A percentile compares a stretch with the other conserved stretches of the same genome.
Conservation (phyloP, 108 stramenopile species). For the Cyclotella atomus region DNA sequence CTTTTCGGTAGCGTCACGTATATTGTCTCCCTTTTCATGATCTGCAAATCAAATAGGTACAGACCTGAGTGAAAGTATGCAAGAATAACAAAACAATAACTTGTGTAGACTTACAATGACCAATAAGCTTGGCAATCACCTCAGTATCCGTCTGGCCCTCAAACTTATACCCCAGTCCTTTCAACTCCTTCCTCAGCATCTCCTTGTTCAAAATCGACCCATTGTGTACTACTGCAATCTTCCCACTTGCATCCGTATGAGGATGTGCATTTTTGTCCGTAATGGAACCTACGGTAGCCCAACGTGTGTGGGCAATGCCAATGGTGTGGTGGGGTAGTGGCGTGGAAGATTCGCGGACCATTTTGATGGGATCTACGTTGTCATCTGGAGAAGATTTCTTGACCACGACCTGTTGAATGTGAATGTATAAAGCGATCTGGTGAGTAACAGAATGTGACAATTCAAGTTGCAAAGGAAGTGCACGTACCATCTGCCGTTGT, state of each 20-base stretch:
- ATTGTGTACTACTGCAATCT: constrained; percentile 89
- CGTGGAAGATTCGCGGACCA: constrained; percentile 54
- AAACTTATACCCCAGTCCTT: constrained; percentile 68
- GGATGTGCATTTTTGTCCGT: constrained; percentile 91
- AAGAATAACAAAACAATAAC: no score
- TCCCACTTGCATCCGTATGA: constrained; percentile 69
- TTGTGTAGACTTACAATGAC: no score
- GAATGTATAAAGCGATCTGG: neutral
- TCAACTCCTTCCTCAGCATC: constrained; percentile 66
- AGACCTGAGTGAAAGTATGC: no score
- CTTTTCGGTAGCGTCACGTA: constrained; percentile 60
- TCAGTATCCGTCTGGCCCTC: constrained; percentile 90
- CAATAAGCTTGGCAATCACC: constrained; percentile 85
- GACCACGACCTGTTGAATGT: constrained; percentile 42
- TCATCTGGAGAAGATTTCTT: constrained; percentile 79
- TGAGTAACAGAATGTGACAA: neutral
- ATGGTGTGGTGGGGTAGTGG: constrained; percentile 53
- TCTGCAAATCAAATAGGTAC: no score
- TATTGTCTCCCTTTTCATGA: constrained; percentile 31
- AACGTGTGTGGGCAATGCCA: constrained; percentile 92
- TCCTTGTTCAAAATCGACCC: constrained; percentile 86
- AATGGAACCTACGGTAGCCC: constrained; percentile 90
- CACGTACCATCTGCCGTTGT: constrained; percentile 35
- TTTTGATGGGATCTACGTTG: constrained; percentile 70
- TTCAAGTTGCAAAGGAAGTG: neutral